These are phyloP conservation scores for Cladosporium austrohemisphaericum DNA, from an alignment of 2,329 filamentous ascomycete species.

Conservation along the genomic window DNA sequence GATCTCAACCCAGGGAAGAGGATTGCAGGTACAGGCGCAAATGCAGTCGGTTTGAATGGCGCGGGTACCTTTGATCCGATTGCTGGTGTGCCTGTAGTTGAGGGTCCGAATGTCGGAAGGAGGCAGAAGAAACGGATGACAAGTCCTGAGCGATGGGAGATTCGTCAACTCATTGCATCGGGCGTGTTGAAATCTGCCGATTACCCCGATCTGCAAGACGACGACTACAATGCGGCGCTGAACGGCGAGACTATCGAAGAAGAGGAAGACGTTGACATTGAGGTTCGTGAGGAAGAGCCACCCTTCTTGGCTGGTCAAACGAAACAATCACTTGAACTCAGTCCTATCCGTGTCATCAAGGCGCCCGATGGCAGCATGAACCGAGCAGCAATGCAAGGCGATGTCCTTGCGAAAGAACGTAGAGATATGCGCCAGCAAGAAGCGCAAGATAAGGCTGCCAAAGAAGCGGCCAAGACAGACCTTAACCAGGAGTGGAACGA, in stretches of 20 bases:
- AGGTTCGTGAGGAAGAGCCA: slow-evolving; percentile 92
- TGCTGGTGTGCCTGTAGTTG: slow-evolving; percentile 59
- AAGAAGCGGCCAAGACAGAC: slow-evolving; percentile 74
- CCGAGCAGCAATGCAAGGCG: slow-evolving; percentile 89
- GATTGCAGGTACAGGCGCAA: slow-evolving; percentile 85
- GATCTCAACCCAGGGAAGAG: slow-evolving; percentile 76
- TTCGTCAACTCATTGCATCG: slow-evolving; percentile 91
- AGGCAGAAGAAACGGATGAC: slow-evolving; percentile 87
- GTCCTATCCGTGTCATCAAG: slow-evolving; percentile 93
- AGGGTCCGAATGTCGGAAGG: slow-evolving; percentile 50
- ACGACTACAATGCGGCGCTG: slow-evolving; percentile 85
- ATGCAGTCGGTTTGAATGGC: slow-evolving; percentile 75
- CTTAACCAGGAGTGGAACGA: slow-evolving; percentile 92
- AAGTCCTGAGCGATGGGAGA: slow-evolving; percentile 95
- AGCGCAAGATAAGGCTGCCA: slow-evolving; percentile 70
- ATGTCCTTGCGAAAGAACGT: slow-evolving; percentile 80
- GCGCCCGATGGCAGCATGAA: slow-evolving; percentile 98
- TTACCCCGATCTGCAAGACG: slow-evolving; percentile 81
- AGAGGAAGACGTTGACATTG: slow-evolving; percentile 95
- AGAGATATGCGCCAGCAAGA: slow-evolving; percentile 87
- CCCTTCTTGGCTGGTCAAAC: slow-evolving; percentile 95
- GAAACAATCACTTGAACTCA: slow-evolving; percentile 90
- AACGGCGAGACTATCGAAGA: slow-evolving; percentile 86
- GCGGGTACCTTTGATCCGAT: slow-evolving; percentile 54
- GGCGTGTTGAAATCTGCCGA: slow-evolving; percentile 89